Evolutionary conservation across 345 rosid genomes (phyloP), one percentile per base, ranked within the genome.

Genomic region (Acer saccharum): DNA sequence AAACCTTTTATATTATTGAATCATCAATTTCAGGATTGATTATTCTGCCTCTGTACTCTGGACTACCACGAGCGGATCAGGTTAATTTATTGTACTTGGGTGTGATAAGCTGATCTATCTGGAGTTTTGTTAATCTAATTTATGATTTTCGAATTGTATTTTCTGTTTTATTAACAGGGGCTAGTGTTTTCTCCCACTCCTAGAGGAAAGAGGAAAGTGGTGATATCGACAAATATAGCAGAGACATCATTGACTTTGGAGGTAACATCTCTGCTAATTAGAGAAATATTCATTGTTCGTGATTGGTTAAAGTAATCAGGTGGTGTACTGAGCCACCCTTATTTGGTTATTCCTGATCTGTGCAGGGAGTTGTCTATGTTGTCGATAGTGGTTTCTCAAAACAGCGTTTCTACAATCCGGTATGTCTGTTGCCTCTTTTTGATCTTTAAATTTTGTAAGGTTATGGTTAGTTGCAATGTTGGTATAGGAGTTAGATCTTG

Each of bases 321-420:
- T 16, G 67, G 74, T 68, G 63, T 60, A 58, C 81, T 74, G 55
- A 68, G 55, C 54, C 72, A 63, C 46, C 43, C 35, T 78, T 75
- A 64, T 29, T 29, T 1, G 32, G 32, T 29, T 29, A 2, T 82
- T 78, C 78, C 39, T 73, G 58, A 68, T 77, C 62, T 74, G 18
- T 84, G 79, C 90, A 95, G 99, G 99, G 97, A 0, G 80, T 94
- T 79, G 98, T 96, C 75, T 91, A 96, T 84, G 99, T 96, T 81
- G 86, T 96, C 78, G 99, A 96, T 77, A 87, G 97, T 74, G 99
- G 98, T 64, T 96, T 94, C 90, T 92, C 99, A 18, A 96, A 96
- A 87, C 99, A 96, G 82, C 86, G 87, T 68, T 96, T 89, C 86
- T 96, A 94, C 84, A 94, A 96, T 87, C 97, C 97, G 82, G 99